phyloP scores from a whole-genome alignment of 2,329 filamentous ascomycete genomes.

The Epichloe bromicola region DNA sequence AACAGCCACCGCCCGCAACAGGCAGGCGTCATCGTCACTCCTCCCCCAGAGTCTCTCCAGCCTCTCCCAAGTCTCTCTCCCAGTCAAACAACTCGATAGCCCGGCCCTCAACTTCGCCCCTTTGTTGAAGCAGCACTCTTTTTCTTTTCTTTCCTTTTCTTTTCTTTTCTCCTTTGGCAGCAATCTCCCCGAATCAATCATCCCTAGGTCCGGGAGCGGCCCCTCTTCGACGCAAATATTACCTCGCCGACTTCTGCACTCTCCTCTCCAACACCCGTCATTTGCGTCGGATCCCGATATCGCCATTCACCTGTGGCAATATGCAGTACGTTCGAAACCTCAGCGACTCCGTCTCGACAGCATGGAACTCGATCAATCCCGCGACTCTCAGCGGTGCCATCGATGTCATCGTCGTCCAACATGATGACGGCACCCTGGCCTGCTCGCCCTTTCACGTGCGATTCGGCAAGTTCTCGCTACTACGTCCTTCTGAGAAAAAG shows the following conservation, averaged over 20 bases:
- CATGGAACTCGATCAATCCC: constrained; percentile 99
- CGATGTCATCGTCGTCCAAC: constrained; percentile 96
- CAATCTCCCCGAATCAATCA: no score
- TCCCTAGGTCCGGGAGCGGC: no score
- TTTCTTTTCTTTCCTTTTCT: no score
- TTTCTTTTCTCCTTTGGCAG: no score
- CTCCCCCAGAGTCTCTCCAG: no score
- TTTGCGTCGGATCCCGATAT: constrained; percentile 3
- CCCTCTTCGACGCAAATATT: no score
- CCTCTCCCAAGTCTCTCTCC: no score
- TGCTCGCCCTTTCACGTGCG: constrained; percentile 98
- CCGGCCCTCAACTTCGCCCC: no score
- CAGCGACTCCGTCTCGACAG: constrained; percentile 90
- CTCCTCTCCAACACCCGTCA: background rate
- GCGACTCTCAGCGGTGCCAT: constrained; percentile 95
- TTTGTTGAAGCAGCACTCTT: no score
- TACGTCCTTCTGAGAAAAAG: constrained; percentile 96
- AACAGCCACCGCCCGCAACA: no score
- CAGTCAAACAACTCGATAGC: no score
- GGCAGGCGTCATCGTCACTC: no score
- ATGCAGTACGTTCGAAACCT: constrained; percentile 99
- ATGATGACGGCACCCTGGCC: constrained; percentile 75
- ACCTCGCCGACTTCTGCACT: background rate
- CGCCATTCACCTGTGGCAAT: constrained; percentile 15
- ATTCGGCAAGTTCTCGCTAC: constrained; percentile 94